phyloP scores from a whole-genome alignment of 345 rosid species.

The Citrus mangshanensis region DNA sequence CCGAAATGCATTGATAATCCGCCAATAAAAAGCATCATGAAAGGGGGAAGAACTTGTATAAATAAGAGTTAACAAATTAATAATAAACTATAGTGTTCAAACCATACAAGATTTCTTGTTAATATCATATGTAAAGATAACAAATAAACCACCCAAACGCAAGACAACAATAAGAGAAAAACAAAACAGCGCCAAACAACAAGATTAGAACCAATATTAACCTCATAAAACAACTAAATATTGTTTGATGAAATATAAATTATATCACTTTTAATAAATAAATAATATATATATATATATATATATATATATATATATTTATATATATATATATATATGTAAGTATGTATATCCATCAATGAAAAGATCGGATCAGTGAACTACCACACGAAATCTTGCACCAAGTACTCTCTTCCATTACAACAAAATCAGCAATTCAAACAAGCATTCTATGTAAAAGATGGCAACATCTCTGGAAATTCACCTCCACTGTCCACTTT shows the following conservation, averaged over 20 bases:
- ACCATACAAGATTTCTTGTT: neutral
- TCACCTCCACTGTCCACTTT: neutral
- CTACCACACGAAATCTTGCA: slow-evolving; percentile 4
- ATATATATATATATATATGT: no score
- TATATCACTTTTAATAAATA: no score
- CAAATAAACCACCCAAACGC: neutral
- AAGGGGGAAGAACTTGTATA: no score
- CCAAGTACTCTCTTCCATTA: neutral
- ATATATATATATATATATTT: no score
- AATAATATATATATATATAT: no score
- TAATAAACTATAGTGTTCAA: neutral
- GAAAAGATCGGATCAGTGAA: slow-evolving; percentile 1
- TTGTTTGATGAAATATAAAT: neutral
- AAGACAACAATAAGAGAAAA: neutral
- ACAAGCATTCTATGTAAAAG: neutral
- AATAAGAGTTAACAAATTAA: neutral
- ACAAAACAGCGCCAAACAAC: neutral
- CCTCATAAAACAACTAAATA: no score
- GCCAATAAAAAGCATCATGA: no score
- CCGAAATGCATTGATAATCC: no score
- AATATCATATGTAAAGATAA: neutral
- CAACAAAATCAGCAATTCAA: neutral
- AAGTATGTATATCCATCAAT: neutral
- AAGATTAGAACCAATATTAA: neutral
- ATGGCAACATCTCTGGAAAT: slow-evolving; percentile 8